Evolutionary conservation across 768 basidiomycete species (phyloP).

Genomic region (Cytidiella melzeri): DNA sequence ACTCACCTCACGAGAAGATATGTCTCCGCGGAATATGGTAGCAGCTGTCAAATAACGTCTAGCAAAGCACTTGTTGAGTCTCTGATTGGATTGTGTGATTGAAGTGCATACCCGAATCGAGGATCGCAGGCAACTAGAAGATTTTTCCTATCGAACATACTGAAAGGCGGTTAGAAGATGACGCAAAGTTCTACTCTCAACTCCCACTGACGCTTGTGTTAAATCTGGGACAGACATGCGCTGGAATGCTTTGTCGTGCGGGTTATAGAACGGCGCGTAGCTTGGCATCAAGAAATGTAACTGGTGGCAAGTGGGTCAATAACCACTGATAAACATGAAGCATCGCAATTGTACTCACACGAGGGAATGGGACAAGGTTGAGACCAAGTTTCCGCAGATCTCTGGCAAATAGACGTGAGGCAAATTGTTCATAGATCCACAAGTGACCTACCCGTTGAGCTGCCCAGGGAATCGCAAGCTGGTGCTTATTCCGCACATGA

Average conservation of each 20-base stretch:
- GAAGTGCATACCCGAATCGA: slow-evolving; percentile 50
- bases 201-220: slow-evolving; percentile 56
- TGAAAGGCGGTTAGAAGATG: neutral
- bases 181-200: neutral
- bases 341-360: slow-evolving; percentile 41
- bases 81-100: neutral
- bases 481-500: slow-evolving; percentile 94
- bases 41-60: slow-evolving; percentile 86
- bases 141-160: slow-evolving; percentile 72
- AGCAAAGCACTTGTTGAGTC: too few relatives aligned
- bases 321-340: neutral
- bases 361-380: slow-evolving; percentile 96
- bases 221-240: slow-evolving; percentile 59
- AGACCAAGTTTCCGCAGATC: slow-evolving; percentile 87
- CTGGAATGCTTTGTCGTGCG: slow-evolving; percentile 55
- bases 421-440: slow-evolving; percentile 1
- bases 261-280: slow-evolving; percentile 83
- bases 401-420: slow-evolving; percentile 29
- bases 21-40: slow-evolving; percentile 79
- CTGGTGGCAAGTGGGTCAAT: slow-evolving; percentile 31
- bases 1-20: slow-evolving; percentile 76
- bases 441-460: slow-evolving; percentile 63
- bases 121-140: slow-evolving; percentile 82
- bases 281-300: slow-evolving; percentile 96
- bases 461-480: slow-evolving; percentile 92